phyloP scores from a whole-genome alignment of 2,329 filamentous ascomycete species.

The Ambrosiella beaveri region DNA sequence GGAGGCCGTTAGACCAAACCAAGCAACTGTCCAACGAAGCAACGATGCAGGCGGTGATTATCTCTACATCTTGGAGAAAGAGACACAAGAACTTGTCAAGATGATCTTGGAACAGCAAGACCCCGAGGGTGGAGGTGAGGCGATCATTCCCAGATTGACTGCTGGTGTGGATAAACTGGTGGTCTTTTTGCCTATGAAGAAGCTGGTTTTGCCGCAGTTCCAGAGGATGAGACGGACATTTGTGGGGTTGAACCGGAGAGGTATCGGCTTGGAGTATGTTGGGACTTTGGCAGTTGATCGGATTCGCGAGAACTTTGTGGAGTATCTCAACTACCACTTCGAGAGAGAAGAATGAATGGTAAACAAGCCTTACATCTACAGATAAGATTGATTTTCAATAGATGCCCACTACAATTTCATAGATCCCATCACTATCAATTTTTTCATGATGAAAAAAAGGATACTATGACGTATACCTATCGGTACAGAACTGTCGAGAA shows the following conservation, averaged over 20 bases:
- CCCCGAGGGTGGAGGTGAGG: slow-evolving; percentile 47
- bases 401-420: not conserved
- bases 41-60: slow-evolving; percentile 54
- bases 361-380: not conserved
- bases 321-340: slow-evolving; percentile 49
- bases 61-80: slow-evolving; percentile 61
- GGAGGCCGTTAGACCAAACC: slow-evolving; percentile 54
- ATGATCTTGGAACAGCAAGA: slow-evolving; percentile 51
- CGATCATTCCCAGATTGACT: slow-evolving; percentile 26
- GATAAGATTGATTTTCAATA: not conserved
- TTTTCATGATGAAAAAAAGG: too few relatives aligned
- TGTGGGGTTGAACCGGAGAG: slow-evolving; percentile 56
- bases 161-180: slow-evolving; percentile 30
- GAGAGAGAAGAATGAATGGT: slow-evolving; percentile 33
- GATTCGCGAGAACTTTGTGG: slow-evolving; percentile 46
- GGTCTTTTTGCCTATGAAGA: slow-evolving; percentile 48
- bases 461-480: too few relatives aligned
- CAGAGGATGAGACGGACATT: slow-evolving; percentile 65
- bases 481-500: too few relatives aligned
- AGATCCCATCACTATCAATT: too few relatives aligned
- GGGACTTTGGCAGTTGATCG: slow-evolving; percentile 36
- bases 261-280: slow-evolving; percentile 40
- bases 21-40: slow-evolving; percentile 50
- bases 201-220: slow-evolving; percentile 54
- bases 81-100: slow-evolving; percentile 60